phyloP scores from a whole-genome alignment of 2,329 filamentous ascomycete species.

The Aspergillus thermomutatus region DNA sequence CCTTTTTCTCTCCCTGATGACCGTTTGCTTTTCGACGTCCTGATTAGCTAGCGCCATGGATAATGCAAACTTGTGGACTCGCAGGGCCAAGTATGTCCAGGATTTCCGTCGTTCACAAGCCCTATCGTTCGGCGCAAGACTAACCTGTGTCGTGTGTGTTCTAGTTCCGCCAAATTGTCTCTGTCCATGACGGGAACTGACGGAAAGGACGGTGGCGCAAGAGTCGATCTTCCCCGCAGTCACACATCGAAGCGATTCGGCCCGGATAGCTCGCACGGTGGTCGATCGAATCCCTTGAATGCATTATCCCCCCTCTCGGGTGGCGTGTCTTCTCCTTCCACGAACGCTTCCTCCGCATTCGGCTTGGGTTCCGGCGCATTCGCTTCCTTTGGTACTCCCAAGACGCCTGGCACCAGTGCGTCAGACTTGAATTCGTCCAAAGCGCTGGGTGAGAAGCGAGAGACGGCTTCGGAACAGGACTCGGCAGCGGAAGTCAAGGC shows the following conservation, averaged over 20 bases:
- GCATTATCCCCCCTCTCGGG: conserved; percentile 67
- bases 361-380: conserved; percentile 93
- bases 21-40: conserved; percentile 35
- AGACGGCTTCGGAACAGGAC: conserved; percentile 47
- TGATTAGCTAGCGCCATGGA: conserved; percentile 42
- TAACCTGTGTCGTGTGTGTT: conserved; percentile 22
- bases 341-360: conserved; percentile 80
- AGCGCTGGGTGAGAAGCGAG: conserved; percentile 62
- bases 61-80: conserved; percentile 51
- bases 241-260: conserved; percentile 71
- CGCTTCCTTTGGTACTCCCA: conserved; percentile 92
- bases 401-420: conserved; percentile 68
- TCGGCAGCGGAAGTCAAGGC: conserved; percentile 28
- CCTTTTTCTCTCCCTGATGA: conserved; percentile 29
- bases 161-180: conserved; percentile 83
- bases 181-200: conserved; percentile 68
- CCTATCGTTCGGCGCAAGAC: conserved; percentile 2
- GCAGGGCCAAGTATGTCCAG: conserved; percentile 46
- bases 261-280: conserved; percentile 69
- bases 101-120: conserved; percentile 2
- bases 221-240: conserved; percentile 59
- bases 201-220: conserved; percentile 51
- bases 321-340: conserved; percentile 70
- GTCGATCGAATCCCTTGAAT: conserved; percentile 73
- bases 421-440: conserved; percentile 69